These are phyloP conservation scores for Colletotrichum sp. DNA, from an alignment of 2,329 filamentous ascomycete species.

Conservation along the genomic window DNA sequence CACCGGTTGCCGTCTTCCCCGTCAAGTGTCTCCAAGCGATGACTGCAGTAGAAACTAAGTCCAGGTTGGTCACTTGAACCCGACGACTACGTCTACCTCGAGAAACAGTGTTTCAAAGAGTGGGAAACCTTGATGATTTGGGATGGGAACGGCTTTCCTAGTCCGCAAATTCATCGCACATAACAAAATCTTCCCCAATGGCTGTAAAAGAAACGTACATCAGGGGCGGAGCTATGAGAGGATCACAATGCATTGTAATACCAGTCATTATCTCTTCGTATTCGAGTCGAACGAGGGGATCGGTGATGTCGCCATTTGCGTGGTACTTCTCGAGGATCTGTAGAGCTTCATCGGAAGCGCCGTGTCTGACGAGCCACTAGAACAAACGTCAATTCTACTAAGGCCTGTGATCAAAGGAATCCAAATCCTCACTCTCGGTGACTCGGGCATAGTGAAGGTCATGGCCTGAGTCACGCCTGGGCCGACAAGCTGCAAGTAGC, in stretches of 20 bases:
- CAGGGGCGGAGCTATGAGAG: neutral
- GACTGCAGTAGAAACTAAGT: neutral
- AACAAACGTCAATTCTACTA: neutral
- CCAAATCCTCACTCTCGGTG: neutral
- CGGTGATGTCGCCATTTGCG: neutral
- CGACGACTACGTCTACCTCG: neutral
- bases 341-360: neutral
- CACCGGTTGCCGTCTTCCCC: neutral
- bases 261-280: neutral
- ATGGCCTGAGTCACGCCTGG: neutral
- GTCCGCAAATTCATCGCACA: neutral
- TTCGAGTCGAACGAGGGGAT: neutral
- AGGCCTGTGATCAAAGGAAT: too few species aligned
- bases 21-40: neutral
- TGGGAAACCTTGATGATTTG: neutral
- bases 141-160: neutral
- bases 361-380: neutral
- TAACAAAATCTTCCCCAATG: neutral
- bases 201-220: neutral
- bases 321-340: neutral
- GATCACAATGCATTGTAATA: neutral
- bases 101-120: neutral
- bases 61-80: neutral
- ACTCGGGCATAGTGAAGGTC: neutral
- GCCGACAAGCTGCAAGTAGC: neutral